Conservation (phyloP, 345 rosid species). For the Gossypium arboreum region DNA sequence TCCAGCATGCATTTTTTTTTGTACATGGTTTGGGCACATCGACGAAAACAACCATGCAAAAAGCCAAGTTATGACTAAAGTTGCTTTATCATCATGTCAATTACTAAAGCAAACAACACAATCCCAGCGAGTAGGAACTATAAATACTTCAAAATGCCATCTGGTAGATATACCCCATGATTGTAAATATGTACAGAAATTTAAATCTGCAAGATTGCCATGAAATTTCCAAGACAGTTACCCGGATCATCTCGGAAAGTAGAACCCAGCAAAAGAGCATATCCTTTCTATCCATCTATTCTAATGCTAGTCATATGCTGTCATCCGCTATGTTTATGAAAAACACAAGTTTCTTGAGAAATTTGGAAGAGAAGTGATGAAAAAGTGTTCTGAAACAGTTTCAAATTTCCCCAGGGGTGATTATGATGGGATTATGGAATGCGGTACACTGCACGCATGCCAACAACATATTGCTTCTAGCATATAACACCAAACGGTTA, state of each 20-base stretch:
- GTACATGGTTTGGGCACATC: neutral
- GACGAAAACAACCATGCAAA: neutral
- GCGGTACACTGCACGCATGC: slow-evolving; percentile 2
- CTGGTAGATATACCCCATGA: neutral
- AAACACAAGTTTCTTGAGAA: neutral
- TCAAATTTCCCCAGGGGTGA: slow-evolving; percentile 14
- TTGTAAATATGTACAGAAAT: neutral
- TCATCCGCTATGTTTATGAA: neutral
- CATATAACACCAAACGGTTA: slow-evolving; percentile 15
- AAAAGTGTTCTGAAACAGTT: slow-evolving; percentile 4
- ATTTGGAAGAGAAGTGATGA: neutral
- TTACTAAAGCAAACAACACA: neutral
- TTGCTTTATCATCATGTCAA: neutral
- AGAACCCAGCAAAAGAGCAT: neutral
- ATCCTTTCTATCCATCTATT: slow-evolving; percentile 1
- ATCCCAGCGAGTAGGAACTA: neutral
- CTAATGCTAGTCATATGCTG: neutral
- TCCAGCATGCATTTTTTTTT: neutral
- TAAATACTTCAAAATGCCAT: neutral
- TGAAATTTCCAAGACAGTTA: neutral
- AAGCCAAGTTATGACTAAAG: neutral
- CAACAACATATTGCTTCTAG: slow-evolving; percentile 9
- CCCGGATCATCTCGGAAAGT: neutral
- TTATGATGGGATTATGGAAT: slow-evolving; percentile 8
- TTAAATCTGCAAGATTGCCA: neutral